phyloP scores from a whole-genome alignment of 225 moss, liverwort and hornwort species.

The Lunularia cruciata region DNA sequence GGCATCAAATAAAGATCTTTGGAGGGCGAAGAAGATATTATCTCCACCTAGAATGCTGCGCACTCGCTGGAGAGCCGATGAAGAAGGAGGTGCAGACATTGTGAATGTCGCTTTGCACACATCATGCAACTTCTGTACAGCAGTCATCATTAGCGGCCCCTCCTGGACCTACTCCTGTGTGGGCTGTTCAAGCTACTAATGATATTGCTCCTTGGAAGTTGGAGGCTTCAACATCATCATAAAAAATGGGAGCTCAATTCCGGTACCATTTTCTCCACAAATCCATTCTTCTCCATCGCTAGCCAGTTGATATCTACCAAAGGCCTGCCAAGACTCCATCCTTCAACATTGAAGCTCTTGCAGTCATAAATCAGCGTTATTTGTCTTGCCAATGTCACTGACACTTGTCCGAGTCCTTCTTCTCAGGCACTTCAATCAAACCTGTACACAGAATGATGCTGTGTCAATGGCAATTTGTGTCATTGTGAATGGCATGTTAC shows the following conservation, averaged over 20 bases:
- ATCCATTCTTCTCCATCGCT: neutral
- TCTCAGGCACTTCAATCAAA: neutral
- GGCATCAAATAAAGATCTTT: no score
- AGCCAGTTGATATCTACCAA: neutral
- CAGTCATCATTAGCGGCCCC: constrained; percentile 38
- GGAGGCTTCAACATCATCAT: constrained; percentile 10
- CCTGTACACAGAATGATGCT: neutral
- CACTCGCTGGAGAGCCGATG: constrained; percentile 67
- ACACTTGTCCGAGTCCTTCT: neutral
- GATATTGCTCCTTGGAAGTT: neutral
- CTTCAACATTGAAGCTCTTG: constrained; percentile 12
- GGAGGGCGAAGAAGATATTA: neutral
- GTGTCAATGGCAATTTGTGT: no score
- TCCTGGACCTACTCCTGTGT: neutral
- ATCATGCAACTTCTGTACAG: constrained; percentile 86
- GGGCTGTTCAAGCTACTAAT: constrained; percentile 1
- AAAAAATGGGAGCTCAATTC: neutral
- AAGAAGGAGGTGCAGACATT: constrained; percentile 59
- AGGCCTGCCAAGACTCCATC: constrained; percentile 17
- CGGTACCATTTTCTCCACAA: constrained; percentile 14
- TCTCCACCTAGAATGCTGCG: constrained; percentile 57
- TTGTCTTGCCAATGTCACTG: constrained; percentile 4
- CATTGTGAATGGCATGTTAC: no score
- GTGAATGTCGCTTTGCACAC: constrained; percentile 80
- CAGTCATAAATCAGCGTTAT: neutral